A percentile compares a stretch with the other conserved stretches of the same genome.
Conservation (phyloP, 768 basidiomycete species). For the Mycena floridula region DNA sequence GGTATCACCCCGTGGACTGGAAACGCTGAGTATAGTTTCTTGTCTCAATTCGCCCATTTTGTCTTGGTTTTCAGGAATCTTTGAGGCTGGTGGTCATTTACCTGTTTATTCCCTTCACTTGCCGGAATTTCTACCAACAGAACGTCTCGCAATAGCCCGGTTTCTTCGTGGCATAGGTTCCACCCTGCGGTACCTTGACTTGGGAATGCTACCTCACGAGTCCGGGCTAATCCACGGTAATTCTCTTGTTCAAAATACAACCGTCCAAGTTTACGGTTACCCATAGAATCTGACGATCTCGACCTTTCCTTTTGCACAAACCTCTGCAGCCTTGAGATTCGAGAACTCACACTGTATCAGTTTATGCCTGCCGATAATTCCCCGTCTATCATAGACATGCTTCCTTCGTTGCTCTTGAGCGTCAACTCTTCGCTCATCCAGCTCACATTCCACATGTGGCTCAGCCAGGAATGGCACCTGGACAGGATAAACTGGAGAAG, state of each 20-base stretch:
- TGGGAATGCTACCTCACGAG: constrained; percentile 20
- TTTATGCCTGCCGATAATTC: constrained; percentile 9
- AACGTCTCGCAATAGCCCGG: constrained; percentile 14
- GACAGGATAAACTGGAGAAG: constrained; percentile 24
- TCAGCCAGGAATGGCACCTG: constrained; percentile 26
- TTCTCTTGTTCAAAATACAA: background rate
- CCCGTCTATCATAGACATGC: constrained; percentile 17
- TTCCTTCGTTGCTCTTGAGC: constrained; percentile 20
- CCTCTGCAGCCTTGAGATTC: constrained; percentile 20
- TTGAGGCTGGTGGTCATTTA: constrained; percentile 1
- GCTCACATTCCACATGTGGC: constrained; percentile 24
- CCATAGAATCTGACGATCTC: constrained; percentile 7
- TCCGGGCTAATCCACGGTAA: constrained; percentile 10
- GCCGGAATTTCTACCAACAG: constrained; percentile 25
- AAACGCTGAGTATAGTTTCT: constrained; percentile 29
- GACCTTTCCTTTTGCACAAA: constrained; percentile 19
- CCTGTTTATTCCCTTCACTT: constrained; percentile 15
- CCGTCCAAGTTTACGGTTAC: background rate
- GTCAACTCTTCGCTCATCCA: constrained; percentile 11
- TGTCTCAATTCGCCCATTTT: constrained; percentile 20
- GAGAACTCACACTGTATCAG: constrained; percentile 27
- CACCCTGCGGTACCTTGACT: constrained; percentile 23
- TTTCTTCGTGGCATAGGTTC: constrained; percentile 18
- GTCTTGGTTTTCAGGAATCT: constrained; percentile 20
- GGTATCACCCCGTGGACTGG: constrained; percentile 27